Evolutionary conservation across 2,329 filamentous ascomycete species (phyloP).

Genomic region (Byssothecium circinans): DNA sequence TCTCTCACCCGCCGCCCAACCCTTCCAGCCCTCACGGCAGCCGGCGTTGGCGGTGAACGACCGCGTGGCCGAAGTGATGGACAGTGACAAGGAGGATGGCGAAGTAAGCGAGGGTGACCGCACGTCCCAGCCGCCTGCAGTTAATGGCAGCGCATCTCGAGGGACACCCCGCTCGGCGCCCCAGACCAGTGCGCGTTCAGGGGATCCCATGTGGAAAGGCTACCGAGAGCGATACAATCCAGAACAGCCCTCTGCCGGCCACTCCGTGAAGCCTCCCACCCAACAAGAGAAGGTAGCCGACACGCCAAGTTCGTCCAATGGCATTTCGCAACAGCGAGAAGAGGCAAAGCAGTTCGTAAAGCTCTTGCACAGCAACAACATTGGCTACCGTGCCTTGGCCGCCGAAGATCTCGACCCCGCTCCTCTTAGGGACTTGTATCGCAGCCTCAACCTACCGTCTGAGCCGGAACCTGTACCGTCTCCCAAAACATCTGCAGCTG

Average conservation of each 20-base stretch:
- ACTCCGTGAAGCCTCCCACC: conserved; percentile 5
- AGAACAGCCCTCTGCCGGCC: conserved; percentile 21
- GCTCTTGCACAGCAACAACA: conserved; percentile 58
- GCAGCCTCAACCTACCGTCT: conserved; percentile 31
- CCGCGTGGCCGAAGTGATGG: conserved; percentile 33
- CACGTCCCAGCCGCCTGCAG: conserved; percentile 14
- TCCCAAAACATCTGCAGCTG: conserved; percentile 16
- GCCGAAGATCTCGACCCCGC: conserved; percentile 31
- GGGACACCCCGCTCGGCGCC: conserved; percentile 27
- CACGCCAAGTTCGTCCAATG: not conserved
- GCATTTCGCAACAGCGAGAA: conserved; percentile 29
- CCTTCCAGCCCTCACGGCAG: conserved; percentile 6
- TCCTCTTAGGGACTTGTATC: conserved; percentile 31
- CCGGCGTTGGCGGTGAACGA: conserved; percentile 18
- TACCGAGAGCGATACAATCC: conserved; percentile 20
- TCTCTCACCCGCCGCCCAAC: conserved; percentile 11
- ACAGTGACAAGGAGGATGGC: conserved; percentile 67
- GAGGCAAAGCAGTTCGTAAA: conserved; percentile 42
- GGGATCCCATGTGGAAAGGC: not conserved
- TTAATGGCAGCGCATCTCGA: conserved; percentile 8
- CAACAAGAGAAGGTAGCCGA: conserved; percentile 13
- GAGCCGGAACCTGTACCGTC: conserved; percentile 27
- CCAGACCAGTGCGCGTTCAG: conserved; percentile 1
- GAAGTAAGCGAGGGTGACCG: conserved; percentile 67
- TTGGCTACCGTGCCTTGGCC: conserved; percentile 70